Base-by-base conservation (phyloP, 176 grass and related monocot species). In the Avena atlantica region DNA sequence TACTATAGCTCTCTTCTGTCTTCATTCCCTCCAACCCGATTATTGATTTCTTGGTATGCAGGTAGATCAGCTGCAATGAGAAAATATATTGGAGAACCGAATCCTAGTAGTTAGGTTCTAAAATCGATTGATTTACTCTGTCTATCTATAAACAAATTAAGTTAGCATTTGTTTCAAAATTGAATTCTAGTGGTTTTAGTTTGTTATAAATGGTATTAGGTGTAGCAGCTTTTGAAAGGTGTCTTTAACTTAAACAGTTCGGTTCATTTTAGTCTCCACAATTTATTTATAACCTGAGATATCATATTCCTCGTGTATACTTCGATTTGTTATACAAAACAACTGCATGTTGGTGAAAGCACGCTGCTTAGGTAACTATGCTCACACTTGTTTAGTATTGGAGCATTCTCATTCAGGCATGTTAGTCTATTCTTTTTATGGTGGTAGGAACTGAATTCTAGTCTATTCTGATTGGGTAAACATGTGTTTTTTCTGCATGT, bases 81-180 rank as follows among this genome's bases (percentile, higher is more conserved):
- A 53, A 31, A 78, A 65, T 29, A 66, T 66, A 31, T 66, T 5
- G 0, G 23, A 55, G 61, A n/a, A 25, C 44, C 12, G 17, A 56
- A 31, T 61, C 11, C 44, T 31, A 70, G 5, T 81, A 53, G 2
- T 83, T 78, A 70, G 27, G 29, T 87, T 60, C 25, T 58, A 45
- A 9, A 34, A 69, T 70, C 58, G 61, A 89, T 44, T 20, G 12
- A 2, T 7, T 50, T 77, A 34, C 25, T 75, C 36, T 76, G 9
- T 68, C 5, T 76, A 57, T 59, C 10, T 72, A 45, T 47, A 45
- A 70, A 27, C 10, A 15, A 61, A n/a, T n/a, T 84, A 60, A 25
- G 27, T 76, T 63, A 19, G 8, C 12, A 75, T 85, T 77, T 81
- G 8, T 71, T 85, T 45, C 19, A 83, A 86, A 82, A 19, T 25